Evolutionary conservation across 2,329 filamentous ascomycete genomes (phyloP), one percentile per base, ranked within the genome.

Genomic region (Polytolypa hystricis): DNA sequence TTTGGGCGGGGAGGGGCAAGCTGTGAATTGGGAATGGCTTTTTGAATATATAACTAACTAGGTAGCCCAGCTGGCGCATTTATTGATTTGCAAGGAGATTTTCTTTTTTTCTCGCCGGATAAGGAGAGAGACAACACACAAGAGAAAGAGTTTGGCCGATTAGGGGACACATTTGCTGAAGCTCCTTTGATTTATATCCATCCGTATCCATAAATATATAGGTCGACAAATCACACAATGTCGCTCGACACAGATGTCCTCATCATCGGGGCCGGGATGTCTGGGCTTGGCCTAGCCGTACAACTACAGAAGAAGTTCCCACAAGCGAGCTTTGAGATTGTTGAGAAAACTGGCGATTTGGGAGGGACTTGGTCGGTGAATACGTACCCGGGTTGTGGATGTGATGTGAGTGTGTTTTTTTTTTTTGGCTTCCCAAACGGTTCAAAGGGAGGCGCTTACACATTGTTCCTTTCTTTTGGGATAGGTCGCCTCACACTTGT

Each of bases 211-310:
- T n/a, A n/a, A n/a, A n/a, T n/a, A n/a, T n/a, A n/a, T n/a, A n/a
- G n/a, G n/a, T n/a, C n/a, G n/a, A n/a, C n/a, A n/a, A n/a, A n/a
- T n/a, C n/a, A n/a, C 30, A 51, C 4, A 9, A 46, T 60, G 54
- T 52, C 54, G 20, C 50, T 60, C 35, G 61, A 65, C 42, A 62
- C 58, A 2, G 64, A 69, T 45, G 59, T 69, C 37, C 55, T 69
- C 18, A 66, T 70, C 30, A 66, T 69, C 26, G 67, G 66, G n/a
- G 66, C 64, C n/a, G 66, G 66, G 42, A 60, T 63, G 53, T 63
- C 58, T 20, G 66, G 66, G 20, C 43, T 68, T 11, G 64, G 60
- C n/a, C 53, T 68, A 35, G 65, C 65, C 9, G 55, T 68, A 14
- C 64, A 66, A 39, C 56, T 68, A 5, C 53, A 62, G 25, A 54